Base-by-base conservation (phyloP, 345 rosid species). In the Linum trigynum region DNA sequence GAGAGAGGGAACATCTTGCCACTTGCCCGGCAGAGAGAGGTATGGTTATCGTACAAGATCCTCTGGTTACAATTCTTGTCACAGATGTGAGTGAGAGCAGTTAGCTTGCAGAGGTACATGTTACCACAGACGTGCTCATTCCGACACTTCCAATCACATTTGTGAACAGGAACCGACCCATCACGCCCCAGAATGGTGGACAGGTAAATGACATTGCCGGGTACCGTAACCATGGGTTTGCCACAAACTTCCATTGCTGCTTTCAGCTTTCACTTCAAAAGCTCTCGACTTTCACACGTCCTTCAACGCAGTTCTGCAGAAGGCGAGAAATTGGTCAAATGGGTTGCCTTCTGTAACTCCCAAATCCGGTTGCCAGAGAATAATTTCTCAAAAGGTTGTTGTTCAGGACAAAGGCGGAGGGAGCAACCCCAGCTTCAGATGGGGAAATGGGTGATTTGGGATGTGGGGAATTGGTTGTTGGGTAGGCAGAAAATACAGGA, bases 41-140 rank as follows among this genome's bases (percentile, higher is more conserved):
- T 86, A 71, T 90, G 96, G 71, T 94, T 94, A 81, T 94, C 99
- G 75, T 90, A 94, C 80, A 94, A 75, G 75, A 94, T 94, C 78
- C 97, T 59, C 95, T 90, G 99, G 83, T 94, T 75, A 82, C 99
- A 94, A 73, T 94, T 90, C 92, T 90, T 90, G 96, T 94, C 99
- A 74, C 99, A 94, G 78, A 94, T 88, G 81, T 94, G 97, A 64
- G 96, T 88, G 51, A 88, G 76, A 15, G 91, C 95, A 36, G 97
- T 94, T 79, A 90, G 80, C 80, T 86, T 90, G 87, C 99, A 88
- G 74, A 81, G 87, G 73, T 81, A 88, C 91, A 94, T 86, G 79
- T 94, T 94, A 69, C 95, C 99, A 65, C 88, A 83, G 8, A 90
- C 84, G 72, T 73, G 90, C 15, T 94, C 99, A 69, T 88, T 94